Evolutionary conservation across 129 eudicot species (phyloP).

Genomic region (Kitagawia praeruptora): DNA sequence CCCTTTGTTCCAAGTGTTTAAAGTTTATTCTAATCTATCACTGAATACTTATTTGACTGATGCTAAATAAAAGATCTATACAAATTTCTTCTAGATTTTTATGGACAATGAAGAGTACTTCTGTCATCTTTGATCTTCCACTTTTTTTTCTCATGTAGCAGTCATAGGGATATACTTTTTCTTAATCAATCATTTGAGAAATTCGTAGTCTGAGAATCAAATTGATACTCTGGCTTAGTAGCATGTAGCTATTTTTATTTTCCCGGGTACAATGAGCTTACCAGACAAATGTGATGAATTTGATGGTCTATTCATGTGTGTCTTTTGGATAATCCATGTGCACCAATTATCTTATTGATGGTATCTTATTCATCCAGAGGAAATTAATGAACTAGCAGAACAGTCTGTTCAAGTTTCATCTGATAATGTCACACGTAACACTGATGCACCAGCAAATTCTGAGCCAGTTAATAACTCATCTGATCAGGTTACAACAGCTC

Average conservation of each 20-base stretch:
- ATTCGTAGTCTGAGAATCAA: not conserved
- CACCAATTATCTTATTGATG: not conserved
- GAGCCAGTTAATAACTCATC: slow-evolving; percentile 8
- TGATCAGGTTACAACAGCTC: slow-evolving; percentile 8
- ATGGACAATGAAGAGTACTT: not conserved
- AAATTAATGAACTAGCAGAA: slow-evolving; percentile 26
- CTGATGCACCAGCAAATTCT: slow-evolving; percentile 18
- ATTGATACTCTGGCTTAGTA: not conserved
- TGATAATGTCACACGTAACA: not conserved
- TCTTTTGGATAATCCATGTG: not conserved
- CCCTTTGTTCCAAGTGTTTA: not conserved
- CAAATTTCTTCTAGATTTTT: not conserved
- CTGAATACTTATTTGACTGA: not conserved
- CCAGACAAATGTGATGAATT: not conserved
- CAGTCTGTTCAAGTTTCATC: slow-evolving; percentile 8
- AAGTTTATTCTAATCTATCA: not conserved
- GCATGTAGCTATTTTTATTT: no score
- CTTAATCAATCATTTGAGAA: not conserved
- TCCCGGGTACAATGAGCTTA: not conserved
- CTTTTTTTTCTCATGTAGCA: not conserved
- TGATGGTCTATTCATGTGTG: not conserved
- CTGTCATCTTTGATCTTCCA: not conserved
- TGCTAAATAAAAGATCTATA: not conserved
- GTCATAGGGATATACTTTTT: not conserved
- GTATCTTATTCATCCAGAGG: slow-evolving; percentile 22